Evolutionary conservation across 2,329 filamentous ascomycete species (phyloP).

Genomic region (Fusarium sp.): DNA sequence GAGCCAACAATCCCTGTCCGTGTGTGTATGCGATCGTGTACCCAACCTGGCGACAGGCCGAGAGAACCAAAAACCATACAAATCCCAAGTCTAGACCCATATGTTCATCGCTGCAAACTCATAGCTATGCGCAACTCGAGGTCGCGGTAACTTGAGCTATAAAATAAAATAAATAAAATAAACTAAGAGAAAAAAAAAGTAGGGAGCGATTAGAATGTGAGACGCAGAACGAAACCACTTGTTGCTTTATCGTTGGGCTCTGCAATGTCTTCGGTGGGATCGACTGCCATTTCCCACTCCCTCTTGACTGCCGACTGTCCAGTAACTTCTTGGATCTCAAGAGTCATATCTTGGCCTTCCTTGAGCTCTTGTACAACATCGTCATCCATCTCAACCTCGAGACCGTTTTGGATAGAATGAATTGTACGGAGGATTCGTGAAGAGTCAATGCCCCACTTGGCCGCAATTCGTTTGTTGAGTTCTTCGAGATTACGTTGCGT

Average conservation of each 20-base stretch:
- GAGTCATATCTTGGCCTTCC: constrained; percentile 92
- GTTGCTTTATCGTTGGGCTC: constrained; percentile 36
- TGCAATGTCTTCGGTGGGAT: constrained; percentile 56
- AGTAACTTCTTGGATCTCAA: constrained; percentile 70
- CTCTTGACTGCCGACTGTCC: constrained; percentile 59
- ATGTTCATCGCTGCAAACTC: constrained; percentile 31
- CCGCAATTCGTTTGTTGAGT: constrained; percentile 77
- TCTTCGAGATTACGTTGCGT: constrained; percentile 81
- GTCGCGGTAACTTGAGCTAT: background rate
- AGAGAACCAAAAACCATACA: constrained; percentile 42
- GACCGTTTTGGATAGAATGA: constrained; percentile 77
- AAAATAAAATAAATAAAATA: too few species aligned
- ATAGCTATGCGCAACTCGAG: constrained; percentile 13
- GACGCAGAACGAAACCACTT: constrained; percentile 60
- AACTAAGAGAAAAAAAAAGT: constrained; percentile 3
- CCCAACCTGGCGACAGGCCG: constrained; percentile 45
- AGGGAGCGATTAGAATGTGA: constrained; percentile 58
- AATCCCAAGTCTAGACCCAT: constrained; percentile 45
- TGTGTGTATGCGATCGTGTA: constrained; percentile 45
- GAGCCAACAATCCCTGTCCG: constrained; percentile 40
- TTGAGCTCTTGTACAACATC: constrained; percentile 85
- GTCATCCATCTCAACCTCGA: constrained; percentile 90
- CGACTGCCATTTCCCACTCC: constrained; percentile 74
- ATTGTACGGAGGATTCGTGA: constrained; percentile 78
- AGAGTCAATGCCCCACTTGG: constrained; percentile 85